phyloP scores from a whole-genome alignment of 192 early-diverging fungal genomes.

The Coemansia sp. region DNA sequence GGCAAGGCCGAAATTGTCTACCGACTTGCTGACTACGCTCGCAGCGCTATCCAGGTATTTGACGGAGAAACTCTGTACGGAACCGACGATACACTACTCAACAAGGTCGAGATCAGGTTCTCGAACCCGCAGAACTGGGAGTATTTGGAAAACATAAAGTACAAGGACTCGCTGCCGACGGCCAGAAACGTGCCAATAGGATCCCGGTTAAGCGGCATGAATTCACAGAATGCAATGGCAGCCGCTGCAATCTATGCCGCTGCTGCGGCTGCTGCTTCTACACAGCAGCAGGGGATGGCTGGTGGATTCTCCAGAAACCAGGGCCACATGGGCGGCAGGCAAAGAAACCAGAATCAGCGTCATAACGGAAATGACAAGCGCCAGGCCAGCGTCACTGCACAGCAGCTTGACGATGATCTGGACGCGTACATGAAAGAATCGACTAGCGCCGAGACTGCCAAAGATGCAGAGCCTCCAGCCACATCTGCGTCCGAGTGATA shows the following conservation, averaged over 20 bases:
- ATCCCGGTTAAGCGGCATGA: constrained; percentile 14
- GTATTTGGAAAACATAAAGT: constrained; percentile 30
- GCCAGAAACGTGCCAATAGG: constrained; percentile 11
- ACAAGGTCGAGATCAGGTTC: constrained; percentile 27
- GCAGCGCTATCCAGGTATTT: constrained; percentile 47
- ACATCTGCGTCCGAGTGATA: not conserved
- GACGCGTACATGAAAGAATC: constrained; percentile 40
- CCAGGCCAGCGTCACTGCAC: constrained; percentile 14
- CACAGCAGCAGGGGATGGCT: constrained; percentile 6
- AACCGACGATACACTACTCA: constrained; percentile 12
- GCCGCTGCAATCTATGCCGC: constrained; percentile 8
- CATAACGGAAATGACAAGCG: not conserved
- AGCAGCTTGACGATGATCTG: constrained; percentile 48
- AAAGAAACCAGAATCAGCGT: constrained; percentile 2
- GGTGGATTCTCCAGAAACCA: no score
- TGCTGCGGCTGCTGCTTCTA: constrained; percentile 2
- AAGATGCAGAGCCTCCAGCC: constrained; percentile 3
- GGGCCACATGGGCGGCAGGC: not conserved
- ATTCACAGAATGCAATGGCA: no score
- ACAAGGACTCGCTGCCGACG: constrained; percentile 24
- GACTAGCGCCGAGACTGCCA: not conserved
- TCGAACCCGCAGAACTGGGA: constrained; percentile 15
- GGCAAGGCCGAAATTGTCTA: constrained; percentile 44
- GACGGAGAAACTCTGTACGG: constrained; percentile 46
- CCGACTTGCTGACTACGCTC: constrained; percentile 37